phyloP scores from a whole-genome alignment of 805 yeast genomes.

The Starmera pachycereana region DNA sequence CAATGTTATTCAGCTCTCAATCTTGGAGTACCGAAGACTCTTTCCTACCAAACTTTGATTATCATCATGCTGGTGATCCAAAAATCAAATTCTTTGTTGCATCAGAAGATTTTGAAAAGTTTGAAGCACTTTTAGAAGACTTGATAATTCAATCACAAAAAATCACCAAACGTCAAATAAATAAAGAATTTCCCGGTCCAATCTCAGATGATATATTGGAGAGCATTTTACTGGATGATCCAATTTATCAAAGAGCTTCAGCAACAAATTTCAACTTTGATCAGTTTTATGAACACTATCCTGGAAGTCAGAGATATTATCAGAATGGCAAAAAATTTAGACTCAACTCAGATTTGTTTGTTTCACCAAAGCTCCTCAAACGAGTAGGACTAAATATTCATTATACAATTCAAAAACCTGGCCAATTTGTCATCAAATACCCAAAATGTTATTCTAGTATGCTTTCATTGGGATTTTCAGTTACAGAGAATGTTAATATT shows the following conservation, averaged over 20 bases:
- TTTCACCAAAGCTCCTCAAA: conserved; percentile 40
- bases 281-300: conserved; percentile 10
- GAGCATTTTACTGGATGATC: conserved; percentile 9
- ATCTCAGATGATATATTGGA: conserved; percentile 12
- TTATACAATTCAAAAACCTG: conserved; percentile 46
- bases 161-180: neutral
- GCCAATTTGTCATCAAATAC: conserved; percentile 47
- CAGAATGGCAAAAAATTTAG: too few species aligned
- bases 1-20: conserved; percentile 42
- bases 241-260: conserved; percentile 7
- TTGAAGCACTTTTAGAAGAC: conserved; percentile 45
- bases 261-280: conserved; percentile 9
- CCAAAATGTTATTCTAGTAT: conserved; percentile 44
- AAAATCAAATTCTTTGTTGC: conserved; percentile 57
- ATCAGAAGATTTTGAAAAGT: conserved; percentile 40
- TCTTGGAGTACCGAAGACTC: conserved; percentile 57
- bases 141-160: conserved; percentile 19
- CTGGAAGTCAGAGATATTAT: conserved; percentile 6
- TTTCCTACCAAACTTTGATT: conserved; percentile 41
- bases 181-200: conserved; percentile 5
- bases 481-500: conserved; percentile 47
- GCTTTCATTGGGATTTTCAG: conserved; percentile 43
- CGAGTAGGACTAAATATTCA: conserved; percentile 37
- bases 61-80: conserved; percentile 43
- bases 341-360: conserved; percentile 31